Evolutionary conservation across 495 filamentous ascomycete species (phyloP).

Genomic region (Parmelia sp.): DNA sequence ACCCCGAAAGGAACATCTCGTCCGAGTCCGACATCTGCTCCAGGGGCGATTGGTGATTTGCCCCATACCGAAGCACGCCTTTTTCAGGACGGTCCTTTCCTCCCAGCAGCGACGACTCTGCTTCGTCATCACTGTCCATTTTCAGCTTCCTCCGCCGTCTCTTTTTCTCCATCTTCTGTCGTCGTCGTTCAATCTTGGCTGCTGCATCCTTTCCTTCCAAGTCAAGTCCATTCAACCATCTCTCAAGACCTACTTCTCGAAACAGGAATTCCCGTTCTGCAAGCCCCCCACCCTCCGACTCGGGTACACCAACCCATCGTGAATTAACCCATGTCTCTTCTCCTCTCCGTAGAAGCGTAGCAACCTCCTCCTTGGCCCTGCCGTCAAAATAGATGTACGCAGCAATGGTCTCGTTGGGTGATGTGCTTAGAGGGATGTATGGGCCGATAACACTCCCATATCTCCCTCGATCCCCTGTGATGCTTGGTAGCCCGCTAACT

Average conservation of each 20-base stretch:
- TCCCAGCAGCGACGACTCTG: constrained; percentile 37
- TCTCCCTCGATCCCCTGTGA: constrained; percentile 46
- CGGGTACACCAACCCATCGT: constrained; percentile 89
- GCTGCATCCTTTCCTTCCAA: constrained; percentile 81
- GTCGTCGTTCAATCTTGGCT: constrained; percentile 78
- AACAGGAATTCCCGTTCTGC: constrained; percentile 97
- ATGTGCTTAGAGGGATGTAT: constrained; percentile 82
- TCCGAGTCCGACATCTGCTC: constrained; percentile 69
- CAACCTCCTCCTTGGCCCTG: constrained; percentile 90
- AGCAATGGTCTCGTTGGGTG: constrained; percentile 90
- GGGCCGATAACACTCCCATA: constrained; percentile 59
- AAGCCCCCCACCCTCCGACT: constrained; percentile 84
- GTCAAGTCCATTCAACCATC: constrained; percentile 92
- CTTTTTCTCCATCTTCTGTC: constrained; percentile 83
- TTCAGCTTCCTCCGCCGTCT: constrained; percentile 57
- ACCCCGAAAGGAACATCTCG: constrained; percentile 52
- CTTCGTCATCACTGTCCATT: constrained; percentile 40
- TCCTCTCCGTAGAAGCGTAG: constrained; percentile 82
- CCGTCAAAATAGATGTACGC: constrained; percentile 99
- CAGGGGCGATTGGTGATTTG: constrained; percentile 63
- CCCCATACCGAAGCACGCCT: constrained; percentile 68
- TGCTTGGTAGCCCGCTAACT: constrained; percentile 64
- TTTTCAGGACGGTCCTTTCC: constrained; percentile 32
- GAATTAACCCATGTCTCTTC: constrained; percentile 99
- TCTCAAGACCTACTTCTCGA: constrained; percentile 90